phyloP scores from a whole-genome alignment of 805 yeast species.

The Pichia deserticola region DNA sequence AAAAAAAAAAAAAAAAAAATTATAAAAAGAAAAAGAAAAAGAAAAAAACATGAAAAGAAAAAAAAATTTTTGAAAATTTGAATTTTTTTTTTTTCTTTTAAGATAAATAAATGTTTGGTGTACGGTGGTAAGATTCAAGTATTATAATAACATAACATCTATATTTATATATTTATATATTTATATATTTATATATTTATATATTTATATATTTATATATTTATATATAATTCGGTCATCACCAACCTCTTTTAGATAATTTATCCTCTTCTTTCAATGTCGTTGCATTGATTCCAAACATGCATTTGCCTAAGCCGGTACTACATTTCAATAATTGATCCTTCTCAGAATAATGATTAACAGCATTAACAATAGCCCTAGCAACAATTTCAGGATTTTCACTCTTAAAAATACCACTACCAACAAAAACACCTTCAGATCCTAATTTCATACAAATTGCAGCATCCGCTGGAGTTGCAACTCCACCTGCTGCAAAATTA shows the following conservation, averaged over 20 bases:
- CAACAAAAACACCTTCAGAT: constrained; percentile 73
- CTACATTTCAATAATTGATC: constrained; percentile 53
- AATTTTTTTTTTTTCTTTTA: too few relatives aligned
- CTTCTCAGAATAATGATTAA: constrained; percentile 61
- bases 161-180: too few relatives aligned
- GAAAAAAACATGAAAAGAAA: too few relatives aligned
- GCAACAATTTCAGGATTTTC: constrained; percentile 68
- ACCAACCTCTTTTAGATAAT: constrained; percentile 49
- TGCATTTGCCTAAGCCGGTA: constrained; percentile 64
- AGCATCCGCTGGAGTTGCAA: constrained; percentile 84
- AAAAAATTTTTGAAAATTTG: too few relatives aligned
- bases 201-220: too few relatives aligned
- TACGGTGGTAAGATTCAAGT: too few relatives aligned
- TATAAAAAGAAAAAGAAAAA: too few relatives aligned
- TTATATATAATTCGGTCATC: background rate
- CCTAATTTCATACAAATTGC: constrained; percentile 77
- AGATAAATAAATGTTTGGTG: too few relatives aligned
- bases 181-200: too few relatives aligned
- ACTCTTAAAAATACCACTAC: constrained; percentile 74
- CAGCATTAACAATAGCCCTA: constrained; percentile 72
- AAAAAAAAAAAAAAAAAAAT: too few relatives aligned
- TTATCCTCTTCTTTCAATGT: constrained; percentile 40
- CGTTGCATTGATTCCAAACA: constrained; percentile 63
- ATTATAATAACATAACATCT: too few relatives aligned
- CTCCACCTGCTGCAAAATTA: constrained; percentile 84